A percentile compares a stretch with the other conserved stretches of the same genome.
Evolutionary conservation across 768 basidiomycete genomes (phyloP).

Genomic region (Xerocomellus dryophilus): DNA sequence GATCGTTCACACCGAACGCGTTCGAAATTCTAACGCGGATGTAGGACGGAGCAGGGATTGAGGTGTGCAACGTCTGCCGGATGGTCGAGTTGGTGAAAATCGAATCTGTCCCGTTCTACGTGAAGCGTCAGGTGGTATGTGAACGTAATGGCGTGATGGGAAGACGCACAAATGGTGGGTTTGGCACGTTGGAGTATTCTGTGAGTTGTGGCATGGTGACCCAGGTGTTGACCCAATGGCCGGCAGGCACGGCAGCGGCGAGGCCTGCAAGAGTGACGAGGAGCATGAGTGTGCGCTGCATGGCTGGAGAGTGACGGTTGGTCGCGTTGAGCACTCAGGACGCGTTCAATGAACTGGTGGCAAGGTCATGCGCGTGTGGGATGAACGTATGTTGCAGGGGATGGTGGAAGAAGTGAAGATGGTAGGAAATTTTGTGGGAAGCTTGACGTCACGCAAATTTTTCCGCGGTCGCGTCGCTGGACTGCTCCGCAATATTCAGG

Average conservation of each 20-base stretch:
- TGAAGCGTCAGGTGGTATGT: conserved; percentile 3
- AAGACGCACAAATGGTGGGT: conserved; percentile 3
- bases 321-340: background rate
- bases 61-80: background rate
- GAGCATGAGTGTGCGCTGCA: background rate
- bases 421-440: background rate
- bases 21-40: conserved; percentile 4
- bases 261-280: background rate
- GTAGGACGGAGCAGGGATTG: background rate
- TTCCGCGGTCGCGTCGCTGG: background rate
- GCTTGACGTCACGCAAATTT: too few species aligned
- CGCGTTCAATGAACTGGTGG: background rate
- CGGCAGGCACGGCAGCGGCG: background rate
- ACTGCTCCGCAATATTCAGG: background rate
- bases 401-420: background rate
- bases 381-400: background rate
- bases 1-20: background rate
- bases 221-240: conserved; percentile 10
- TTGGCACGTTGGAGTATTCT: conserved; percentile 1
- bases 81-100: conserved; percentile 3
- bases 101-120: background rate
- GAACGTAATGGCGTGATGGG: background rate
- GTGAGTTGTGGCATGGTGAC: conserved; percentile 6
- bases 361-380: background rate
- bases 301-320: background rate